Evolutionary conservation across 306 rosid genomes (phyloP).

Genomic region (Vigna reflexopilosa): DNA sequence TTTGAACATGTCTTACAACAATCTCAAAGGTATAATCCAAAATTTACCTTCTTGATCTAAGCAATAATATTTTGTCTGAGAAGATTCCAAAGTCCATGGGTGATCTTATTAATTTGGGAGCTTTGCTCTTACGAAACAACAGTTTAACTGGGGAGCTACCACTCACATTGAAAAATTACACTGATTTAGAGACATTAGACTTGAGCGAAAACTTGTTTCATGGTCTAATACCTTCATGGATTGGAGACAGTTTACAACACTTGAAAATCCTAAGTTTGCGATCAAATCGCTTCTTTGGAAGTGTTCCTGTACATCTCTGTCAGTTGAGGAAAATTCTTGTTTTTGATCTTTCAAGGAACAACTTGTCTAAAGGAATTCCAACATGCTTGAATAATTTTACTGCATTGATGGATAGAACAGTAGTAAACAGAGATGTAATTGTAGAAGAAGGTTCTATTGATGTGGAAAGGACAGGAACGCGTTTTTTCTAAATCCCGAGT

Average conservation of each 20-base stretch:
- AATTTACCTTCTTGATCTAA: background rate
- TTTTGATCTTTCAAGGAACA: slow-evolving; percentile 13
- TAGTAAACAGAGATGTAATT: too few species aligned
- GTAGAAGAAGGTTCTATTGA: too few species aligned
- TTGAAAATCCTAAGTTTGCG: slow-evolving; percentile 18
- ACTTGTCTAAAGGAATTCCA: background rate
- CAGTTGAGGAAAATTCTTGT: background rate
- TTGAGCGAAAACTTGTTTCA: background rate
- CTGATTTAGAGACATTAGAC: background rate
- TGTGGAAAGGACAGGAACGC: background rate
- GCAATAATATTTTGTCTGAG: background rate
- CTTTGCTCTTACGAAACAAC: background rate
- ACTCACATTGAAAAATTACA: background rate
- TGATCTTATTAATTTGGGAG: background rate
- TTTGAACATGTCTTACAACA: background rate
- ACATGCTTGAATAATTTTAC: slow-evolving; percentile 11
- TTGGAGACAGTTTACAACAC: background rate
- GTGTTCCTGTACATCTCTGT: background rate
- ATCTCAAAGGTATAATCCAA: background rate
- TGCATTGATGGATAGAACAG: background rate
- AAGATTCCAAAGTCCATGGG: background rate
- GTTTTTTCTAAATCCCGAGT: too few species aligned
- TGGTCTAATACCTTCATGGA: slow-evolving; percentile 29
- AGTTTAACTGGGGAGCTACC: background rate
- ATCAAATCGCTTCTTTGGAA: background rate